Base-by-base conservation (phyloP, 495 filamentous ascomycete species). In the Apodospora peruviana region DNA sequence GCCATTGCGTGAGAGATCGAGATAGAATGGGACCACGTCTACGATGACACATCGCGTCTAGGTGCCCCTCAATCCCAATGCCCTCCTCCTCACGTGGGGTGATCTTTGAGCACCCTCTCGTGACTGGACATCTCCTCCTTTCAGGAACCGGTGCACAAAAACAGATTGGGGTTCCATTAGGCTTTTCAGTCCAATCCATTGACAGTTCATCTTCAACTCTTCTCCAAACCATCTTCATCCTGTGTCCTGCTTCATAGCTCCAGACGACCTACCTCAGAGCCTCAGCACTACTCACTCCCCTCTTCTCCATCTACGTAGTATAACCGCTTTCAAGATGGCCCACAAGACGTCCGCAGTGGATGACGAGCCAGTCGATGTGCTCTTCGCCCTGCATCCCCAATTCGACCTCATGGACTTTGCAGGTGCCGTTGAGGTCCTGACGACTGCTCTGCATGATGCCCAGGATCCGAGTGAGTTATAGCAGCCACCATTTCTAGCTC, bases 371-470 rank as follows among this genome's bases (percentile, higher is more conserved):
- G 64, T 76, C 60, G 65, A 75, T 46, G 72, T 75, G 40, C 67
- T 77, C 41, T 71, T 75, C 57, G 72, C 68, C 43, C 68, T 77
- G 57, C 72, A 77, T 18, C 57, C 59, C 58, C 70, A 71, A 53
- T 77, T 77, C 57, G 63, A 75, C 58, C 61, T 77, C 44, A 62
- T 87, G 59, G 85, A 88, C 71, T 81, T 86, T 55, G 70, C 76
- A 24, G 85, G 83, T 17, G 83, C 85, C 18, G 70, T 87, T 37
- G 83, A 87, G 63, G 73, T 83, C 50, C 69, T 88, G 43, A 71
- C 61, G 49, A 67, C 66, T 25, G 79, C 82, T 53, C 71, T 69
- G 44, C 82, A 86, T 52, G 76, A 86, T 43, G 68, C 71, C 44
- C 76, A 80, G 49, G 81, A 86, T 53, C 66, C 74, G 20, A 67